Evolutionary conservation across 108 stramenopile species (phyloP).

Genomic region (Fistulifera pelliculosa): DNA sequence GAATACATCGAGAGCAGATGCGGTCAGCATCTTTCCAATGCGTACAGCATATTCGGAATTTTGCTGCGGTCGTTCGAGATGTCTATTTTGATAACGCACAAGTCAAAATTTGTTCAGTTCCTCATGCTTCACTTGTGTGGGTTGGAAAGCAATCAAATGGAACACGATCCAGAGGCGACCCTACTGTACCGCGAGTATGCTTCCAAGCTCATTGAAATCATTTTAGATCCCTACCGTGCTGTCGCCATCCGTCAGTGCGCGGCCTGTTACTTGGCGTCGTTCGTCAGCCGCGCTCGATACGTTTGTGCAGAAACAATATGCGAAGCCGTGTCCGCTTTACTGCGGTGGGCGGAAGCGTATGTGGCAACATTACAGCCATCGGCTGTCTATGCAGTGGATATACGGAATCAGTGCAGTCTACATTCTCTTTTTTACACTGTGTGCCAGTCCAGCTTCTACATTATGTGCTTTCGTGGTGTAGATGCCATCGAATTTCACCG

Average conservation of each 20-base stretch:
- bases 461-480: constrained; percentile 92
- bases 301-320: constrained; percentile 73
- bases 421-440: constrained; percentile 91
- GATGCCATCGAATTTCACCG: constrained; percentile 60
- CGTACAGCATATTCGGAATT: constrained; percentile 1
- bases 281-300: constrained; percentile 82
- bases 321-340: constrained; percentile 61
- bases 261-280: constrained; percentile 92
- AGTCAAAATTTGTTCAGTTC: constrained; percentile 96
- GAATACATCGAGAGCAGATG: constrained; percentile 27
- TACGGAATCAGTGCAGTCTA: constrained; percentile 43
- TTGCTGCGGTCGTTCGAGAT: constrained; percentile 53
- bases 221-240: constrained; percentile 63
- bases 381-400: constrained; percentile 20
- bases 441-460: constrained; percentile 95
- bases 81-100: constrained; percentile 81
- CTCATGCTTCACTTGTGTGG: constrained; percentile 81
- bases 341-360: constrained; percentile 85
- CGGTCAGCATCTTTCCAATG: constrained; percentile 16
- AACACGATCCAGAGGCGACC: constrained; percentile 9
- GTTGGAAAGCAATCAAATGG: constrained; percentile 36
- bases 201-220: constrained; percentile 55
- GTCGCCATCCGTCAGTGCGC: constrained; percentile 70
- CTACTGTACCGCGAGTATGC: constrained; percentile 65
- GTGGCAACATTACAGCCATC: constrained; percentile 30